phyloP scores from a whole-genome alignment of 73 alveolate genomes.

The Paramecium tetraurelia region DNA sequence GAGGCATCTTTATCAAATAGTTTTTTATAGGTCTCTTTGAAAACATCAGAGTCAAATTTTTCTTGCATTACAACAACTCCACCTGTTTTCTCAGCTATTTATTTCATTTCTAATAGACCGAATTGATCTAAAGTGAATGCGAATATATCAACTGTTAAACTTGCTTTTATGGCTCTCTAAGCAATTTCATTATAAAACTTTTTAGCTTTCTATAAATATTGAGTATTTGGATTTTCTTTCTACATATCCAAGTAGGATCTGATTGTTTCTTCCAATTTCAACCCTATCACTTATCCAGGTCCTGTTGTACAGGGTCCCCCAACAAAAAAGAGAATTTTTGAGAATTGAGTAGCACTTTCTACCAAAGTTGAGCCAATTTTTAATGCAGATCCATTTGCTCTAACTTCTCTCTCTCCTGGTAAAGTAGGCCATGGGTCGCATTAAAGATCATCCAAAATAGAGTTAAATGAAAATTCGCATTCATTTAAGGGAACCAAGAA shows the following conservation, averaged over 20 bases:
- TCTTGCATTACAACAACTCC: constrained; percentile 99
- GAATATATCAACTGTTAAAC: constrained; percentile 95
- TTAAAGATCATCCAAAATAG: constrained; percentile 98
- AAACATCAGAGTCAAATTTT: constrained; percentile 96
- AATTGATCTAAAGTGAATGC: constrained; percentile 91
- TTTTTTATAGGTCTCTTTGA: constrained; percentile 91
- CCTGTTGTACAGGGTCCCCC: constrained; percentile 99
- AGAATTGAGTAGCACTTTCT: constrained; percentile 85
- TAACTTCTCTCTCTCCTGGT: constrained; percentile 80
- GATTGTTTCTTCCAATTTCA: constrained; percentile 81
- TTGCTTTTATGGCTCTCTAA: constrained; percentile 87
- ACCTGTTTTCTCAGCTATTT: constrained; percentile 95
- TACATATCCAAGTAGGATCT: constrained; percentile 79
- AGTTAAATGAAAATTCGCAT: constrained; percentile 94
- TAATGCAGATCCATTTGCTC: constrained; percentile 67
- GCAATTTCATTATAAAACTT: constrained; percentile 89
- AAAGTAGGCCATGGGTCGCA: constrained; percentile 98
- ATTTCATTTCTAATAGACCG: constrained; percentile 98
- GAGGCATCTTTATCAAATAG: constrained; percentile 88
- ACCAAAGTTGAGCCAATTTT: constrained; percentile 48
- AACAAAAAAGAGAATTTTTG: constrained; percentile 88
- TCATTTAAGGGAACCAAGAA: constrained; percentile 73
- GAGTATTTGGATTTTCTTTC: constrained; percentile 82
- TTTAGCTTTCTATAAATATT: constrained; percentile 92
- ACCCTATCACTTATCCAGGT: constrained; percentile 98